phyloP scores from a whole-genome alignment of 2,329 filamentous ascomycete species.

The Exophiala sideris region DNA sequence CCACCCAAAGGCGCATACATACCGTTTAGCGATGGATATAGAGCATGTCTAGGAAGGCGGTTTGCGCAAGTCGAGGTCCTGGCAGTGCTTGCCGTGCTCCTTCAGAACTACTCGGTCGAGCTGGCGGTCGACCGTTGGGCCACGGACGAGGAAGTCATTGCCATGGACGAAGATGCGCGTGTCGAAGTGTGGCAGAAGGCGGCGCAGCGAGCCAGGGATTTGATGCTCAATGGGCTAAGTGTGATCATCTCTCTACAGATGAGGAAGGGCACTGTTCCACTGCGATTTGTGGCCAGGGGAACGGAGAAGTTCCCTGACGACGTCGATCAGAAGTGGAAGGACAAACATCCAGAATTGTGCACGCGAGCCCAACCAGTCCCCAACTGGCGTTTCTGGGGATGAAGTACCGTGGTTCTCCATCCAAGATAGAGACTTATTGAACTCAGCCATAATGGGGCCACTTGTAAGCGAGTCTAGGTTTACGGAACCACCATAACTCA shows the following conservation, averaged over 20 bases:
- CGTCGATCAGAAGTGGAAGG: slow-evolving; percentile 30
- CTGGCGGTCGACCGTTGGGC: slow-evolving; percentile 63
- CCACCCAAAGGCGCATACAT: slow-evolving; percentile 53
- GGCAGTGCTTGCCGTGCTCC: slow-evolving; percentile 51
- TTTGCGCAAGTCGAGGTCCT: slow-evolving; percentile 58
- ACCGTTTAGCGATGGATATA: slow-evolving; percentile 55
- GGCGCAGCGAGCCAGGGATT: slow-evolving; percentile 51
- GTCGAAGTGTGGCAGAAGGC: slow-evolving; percentile 60
- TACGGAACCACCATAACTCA: too few species aligned
- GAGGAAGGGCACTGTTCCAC: slow-evolving; percentile 57
- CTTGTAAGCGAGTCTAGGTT: too few species aligned
- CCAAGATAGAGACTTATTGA: too few species aligned
- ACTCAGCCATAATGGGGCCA: too few species aligned
- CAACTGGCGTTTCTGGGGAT: slow-evolving; percentile 18
- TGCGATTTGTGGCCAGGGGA: slow-evolving; percentile 67
- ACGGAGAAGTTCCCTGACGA: slow-evolving; percentile 59
- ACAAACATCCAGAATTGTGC: slow-evolving; percentile 26
- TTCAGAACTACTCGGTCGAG: slow-evolving; percentile 63
- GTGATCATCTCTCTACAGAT: slow-evolving; percentile 72
- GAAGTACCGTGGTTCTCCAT: not conserved
- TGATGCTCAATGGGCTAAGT: slow-evolving; percentile 53
- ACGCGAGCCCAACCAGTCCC: slow-evolving; percentile 1
- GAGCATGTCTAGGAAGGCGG: slow-evolving; percentile 53
- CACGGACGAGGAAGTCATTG: slow-evolving; percentile 52
- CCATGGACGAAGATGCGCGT: slow-evolving; percentile 49